Percentiles rank a stretch among this genome's conserved stretches.
These are phyloP conservation scores for Breynia disticha DNA, from an alignment of 441 rosid species.

Conservation along the genomic window DNA sequence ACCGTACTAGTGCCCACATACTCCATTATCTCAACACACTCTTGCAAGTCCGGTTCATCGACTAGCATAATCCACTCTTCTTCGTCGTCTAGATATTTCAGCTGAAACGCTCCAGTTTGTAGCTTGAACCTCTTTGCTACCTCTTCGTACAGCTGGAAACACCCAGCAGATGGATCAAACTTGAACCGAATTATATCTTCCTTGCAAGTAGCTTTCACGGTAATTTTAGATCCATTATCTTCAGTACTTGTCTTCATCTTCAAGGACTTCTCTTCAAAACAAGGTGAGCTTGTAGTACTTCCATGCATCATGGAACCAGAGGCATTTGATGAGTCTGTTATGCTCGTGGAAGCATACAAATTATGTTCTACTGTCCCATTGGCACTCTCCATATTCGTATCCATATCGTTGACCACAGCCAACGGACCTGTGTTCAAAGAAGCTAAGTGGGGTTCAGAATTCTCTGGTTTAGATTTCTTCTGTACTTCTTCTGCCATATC, in stretches of 20 bases:
- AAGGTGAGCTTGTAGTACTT: constrained; percentile 48
- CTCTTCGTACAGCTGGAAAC: constrained; percentile 67
- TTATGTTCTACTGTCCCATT: constrained; percentile 31
- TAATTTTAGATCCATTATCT: constrained; percentile 39
- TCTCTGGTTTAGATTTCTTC: constrained; percentile 27
- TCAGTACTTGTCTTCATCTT: constrained; percentile 20
- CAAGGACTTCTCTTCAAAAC: constrained; percentile 34
- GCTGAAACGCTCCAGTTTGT: constrained; percentile 57
- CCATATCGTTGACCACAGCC: constrained; percentile 30
- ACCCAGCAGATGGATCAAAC: constrained; percentile 57
- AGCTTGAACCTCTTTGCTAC: constrained; percentile 67
- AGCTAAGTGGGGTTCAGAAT: constrained; percentile 20
- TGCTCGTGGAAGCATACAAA: constrained; percentile 41
- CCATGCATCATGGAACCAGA: constrained; percentile 43
- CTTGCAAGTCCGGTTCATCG: constrained; percentile 64
- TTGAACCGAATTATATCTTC: constrained; percentile 75
- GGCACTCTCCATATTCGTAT: constrained; percentile 27
- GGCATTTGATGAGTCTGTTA: constrained; percentile 56
- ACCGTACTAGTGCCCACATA: constrained; percentile 37
- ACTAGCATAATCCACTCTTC: constrained; percentile 83
- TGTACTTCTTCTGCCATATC: constrained; percentile 23
- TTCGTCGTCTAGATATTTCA: constrained; percentile 79
- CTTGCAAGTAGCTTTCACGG: constrained; percentile 65
- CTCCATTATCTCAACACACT: constrained; percentile 72
- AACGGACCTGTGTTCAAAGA: constrained; percentile 32